These are phyloP conservation scores for Daldinia grandis DNA, from an alignment of 495 filamentous ascomycete genomes.

Conservation along the genomic window DNA sequence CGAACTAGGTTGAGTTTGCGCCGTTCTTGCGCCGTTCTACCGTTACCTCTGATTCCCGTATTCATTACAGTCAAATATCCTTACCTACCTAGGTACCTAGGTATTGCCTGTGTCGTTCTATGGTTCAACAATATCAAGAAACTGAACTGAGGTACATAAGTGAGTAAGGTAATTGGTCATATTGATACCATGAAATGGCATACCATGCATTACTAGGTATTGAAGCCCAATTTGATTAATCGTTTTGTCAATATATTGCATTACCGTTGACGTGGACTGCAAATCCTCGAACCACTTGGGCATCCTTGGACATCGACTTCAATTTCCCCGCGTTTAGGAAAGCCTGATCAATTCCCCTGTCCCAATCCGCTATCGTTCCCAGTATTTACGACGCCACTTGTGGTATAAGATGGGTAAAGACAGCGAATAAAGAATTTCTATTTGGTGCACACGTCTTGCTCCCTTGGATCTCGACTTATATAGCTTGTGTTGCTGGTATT, in stretches of 20 bases:
- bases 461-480: neutral
- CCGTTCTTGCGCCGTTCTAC: too few relatives aligned
- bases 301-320: neutral
- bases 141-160: neutral
- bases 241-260: neutral
- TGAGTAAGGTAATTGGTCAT: neutral
- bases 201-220: neutral
- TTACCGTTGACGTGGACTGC: neutral
- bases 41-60: too few relatives aligned
- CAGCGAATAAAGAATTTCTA: neutral
- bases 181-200: neutral
- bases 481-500: neutral
- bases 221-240: neutral
- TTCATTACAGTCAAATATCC: too few relatives aligned
- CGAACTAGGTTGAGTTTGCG: too few relatives aligned
- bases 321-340: neutral
- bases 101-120: too few relatives aligned
- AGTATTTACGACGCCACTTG: neutral
- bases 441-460: neutral
- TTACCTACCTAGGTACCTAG: too few relatives aligned
- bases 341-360: neutral
- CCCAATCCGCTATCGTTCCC: neutral
- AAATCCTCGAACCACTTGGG: neutral
- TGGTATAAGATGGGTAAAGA: neutral
- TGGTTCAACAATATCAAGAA: too few relatives aligned